phyloP scores from a whole-genome alignment of 305 asterid genomes.

The Fraxinus baroniana region DNA sequence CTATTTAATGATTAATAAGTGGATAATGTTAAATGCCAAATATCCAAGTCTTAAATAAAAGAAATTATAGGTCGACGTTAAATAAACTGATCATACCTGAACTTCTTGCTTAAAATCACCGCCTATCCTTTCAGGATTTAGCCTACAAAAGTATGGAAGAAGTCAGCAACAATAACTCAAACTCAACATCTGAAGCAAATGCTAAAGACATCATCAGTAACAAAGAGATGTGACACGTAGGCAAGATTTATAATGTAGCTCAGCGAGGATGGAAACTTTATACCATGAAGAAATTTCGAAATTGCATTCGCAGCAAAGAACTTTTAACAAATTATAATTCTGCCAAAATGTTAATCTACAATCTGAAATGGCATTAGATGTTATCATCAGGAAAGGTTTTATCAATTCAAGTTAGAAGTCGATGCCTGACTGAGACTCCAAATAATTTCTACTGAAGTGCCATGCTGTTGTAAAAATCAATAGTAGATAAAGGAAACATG shows the following conservation, averaged over 20 bases:
- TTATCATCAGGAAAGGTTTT: neutral
- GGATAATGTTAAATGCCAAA: constrained; percentile 22
- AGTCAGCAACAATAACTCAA: constrained; percentile 27
- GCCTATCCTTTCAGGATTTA: constrained; percentile 95
- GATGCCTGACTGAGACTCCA: neutral
- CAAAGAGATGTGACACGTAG: neutral
- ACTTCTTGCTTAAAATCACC: constrained; percentile 91
- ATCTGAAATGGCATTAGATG: neutral
- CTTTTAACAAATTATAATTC: neutral
- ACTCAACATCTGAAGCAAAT: neutral
- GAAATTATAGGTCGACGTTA: neutral
- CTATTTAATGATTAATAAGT: constrained; percentile 10
- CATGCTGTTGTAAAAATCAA: neutral
- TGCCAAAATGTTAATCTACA: neutral
- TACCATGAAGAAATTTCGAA: neutral
- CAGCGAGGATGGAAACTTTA: neutral
- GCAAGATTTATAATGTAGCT: neutral
- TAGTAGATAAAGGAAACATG: constrained; percentile 7
- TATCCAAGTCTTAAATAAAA: constrained; percentile 6
- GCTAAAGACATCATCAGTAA: neutral
- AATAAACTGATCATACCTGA: constrained; percentile 52
- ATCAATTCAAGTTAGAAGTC: neutral
- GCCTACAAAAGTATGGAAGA: constrained; percentile 48
- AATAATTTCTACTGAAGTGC: neutral
- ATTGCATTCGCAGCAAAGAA: neutral